Base-by-base conservation (phyloP, 148 eudicot genomes). In the Beta vulgaris region DNA sequence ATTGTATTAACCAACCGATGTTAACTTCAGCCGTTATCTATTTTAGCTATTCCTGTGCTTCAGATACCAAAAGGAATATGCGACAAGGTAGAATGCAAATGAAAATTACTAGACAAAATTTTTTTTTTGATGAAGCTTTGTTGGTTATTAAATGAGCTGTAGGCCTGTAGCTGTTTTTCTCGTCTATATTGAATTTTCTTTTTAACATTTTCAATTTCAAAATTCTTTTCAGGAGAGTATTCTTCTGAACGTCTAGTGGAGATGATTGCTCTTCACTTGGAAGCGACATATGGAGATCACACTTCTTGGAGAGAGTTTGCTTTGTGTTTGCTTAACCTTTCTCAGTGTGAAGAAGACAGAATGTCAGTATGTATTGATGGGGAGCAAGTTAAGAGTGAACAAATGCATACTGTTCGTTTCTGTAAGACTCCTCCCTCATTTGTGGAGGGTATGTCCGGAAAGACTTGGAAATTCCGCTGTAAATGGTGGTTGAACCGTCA, bases 401-500 rank as follows among this genome's bases (percentile, higher is more conserved):
- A 61, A 63, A 64, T 58, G 25, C 53, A 73, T 61, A 62, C 78
- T 7, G 57, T 60, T 32, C 34, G 68, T 71, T 77, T 66, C 54
- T 82, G 77, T 46, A 82, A 72, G 74, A 76, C 78, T 34, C 91
- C 91, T 32, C 76, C 74, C 57, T 74, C 77, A 63, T 86, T 94
- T 63, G 77, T 80, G 14, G 58, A 80, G 23, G 84, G 88, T 14
- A 51, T 77, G 25, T 74, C 88, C 4, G 85, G 87, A 19, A 82
- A 78, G 84, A 55, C 73, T 57, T 94, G 98, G 97, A 90, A 81
- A 79, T 62, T 86, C 16, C 97, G 93, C 39, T 86, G 87, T 82
- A 89, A 86, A 79, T 90, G 96, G 91, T 94, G 98, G 98, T 58
- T 86, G 79, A 82, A 69, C 36, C 96, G 89, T 70, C 97, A 91